phyloP scores from a whole-genome alignment of 495 filamentous ascomycete genomes.

The Pseudoneurospora amorphoporcata region DNA sequence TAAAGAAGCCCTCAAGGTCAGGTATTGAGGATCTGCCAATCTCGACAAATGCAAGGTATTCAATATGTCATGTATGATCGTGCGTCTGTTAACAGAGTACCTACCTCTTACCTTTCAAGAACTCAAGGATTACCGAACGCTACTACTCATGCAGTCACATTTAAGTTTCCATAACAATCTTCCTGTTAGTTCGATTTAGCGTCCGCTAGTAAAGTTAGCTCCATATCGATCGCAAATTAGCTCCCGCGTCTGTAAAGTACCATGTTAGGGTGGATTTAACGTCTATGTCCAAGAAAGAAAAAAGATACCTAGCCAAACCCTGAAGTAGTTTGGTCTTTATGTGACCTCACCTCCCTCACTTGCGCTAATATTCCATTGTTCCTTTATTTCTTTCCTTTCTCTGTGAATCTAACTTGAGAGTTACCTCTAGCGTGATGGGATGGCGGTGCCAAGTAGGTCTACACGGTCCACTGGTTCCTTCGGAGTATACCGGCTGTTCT shows the following conservation, averaged over 20 bases:
- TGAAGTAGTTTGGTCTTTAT: slow-evolving; percentile 1
- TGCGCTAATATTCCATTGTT: not conserved
- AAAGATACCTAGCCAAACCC: not conserved
- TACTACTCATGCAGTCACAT: not conserved
- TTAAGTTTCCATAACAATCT: not conserved
- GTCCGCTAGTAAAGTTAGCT: not conserved
- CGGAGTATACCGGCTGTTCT: not conserved
- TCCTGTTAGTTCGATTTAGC: not conserved
- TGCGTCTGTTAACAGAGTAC: not conserved
- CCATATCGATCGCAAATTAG: slow-evolving; percentile 1
- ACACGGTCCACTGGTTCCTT: not conserved
- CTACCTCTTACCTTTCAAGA: not conserved
- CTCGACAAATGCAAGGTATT: not conserved
- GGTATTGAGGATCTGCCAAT: not conserved
- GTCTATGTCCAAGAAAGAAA: not conserved
- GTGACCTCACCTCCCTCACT: slow-evolving; percentile 8
- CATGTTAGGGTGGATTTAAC: not conserved
- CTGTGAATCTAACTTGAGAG: not conserved
- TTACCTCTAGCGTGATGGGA: not conserved
- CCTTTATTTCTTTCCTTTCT: not conserved
- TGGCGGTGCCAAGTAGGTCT: not conserved
- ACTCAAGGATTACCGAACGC: not conserved
- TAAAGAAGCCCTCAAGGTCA: not conserved
- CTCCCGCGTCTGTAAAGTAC: not conserved
- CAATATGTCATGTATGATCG: not conserved